Evolutionary conservation across 1,284 basidiomycete genomes (phyloP).

Genomic region (Serendipita sp.): DNA sequence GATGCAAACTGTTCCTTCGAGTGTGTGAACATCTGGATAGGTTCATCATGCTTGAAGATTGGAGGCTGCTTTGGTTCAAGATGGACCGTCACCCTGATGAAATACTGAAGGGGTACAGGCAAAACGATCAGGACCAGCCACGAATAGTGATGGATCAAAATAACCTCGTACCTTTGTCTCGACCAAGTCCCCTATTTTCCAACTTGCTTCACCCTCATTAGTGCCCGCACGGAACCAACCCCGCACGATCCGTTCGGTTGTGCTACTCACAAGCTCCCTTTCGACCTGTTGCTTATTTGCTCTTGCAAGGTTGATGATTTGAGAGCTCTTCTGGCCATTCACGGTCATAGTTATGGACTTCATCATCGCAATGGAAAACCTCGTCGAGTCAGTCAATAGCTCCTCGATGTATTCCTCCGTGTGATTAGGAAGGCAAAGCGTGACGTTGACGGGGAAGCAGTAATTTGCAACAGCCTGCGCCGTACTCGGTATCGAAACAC

Average conservation of each 20-base stretch:
- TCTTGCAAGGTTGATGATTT: neutral
- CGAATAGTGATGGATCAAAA: neutral
- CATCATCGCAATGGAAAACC: neutral
- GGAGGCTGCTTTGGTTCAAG: neutral
- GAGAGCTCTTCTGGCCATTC: neutral
- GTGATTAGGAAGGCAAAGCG: neutral
- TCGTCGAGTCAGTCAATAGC: neutral
- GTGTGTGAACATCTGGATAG: conserved; percentile 1
- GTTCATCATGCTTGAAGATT: conserved; percentile 4
- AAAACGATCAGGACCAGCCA: no score
- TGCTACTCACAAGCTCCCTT: neutral
- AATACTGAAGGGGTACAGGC: neutral
- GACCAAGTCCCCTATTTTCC: neutral
- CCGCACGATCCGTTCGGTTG: neutral
- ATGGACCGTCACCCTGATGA: neutral
- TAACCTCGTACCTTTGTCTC: neutral
- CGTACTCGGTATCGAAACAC: neutral
- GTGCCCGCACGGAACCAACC: neutral
- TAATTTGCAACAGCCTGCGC: neutral
- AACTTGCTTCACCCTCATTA: neutral
- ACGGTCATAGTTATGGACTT: neutral
- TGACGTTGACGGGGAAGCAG: neutral
- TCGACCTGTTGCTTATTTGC: neutral
- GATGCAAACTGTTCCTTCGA: neutral
- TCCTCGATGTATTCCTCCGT: neutral